phyloP scores from a whole-genome alignment of 2,329 filamentous ascomycete species.

The Paecilomyces dactylethromorphus region DNA sequence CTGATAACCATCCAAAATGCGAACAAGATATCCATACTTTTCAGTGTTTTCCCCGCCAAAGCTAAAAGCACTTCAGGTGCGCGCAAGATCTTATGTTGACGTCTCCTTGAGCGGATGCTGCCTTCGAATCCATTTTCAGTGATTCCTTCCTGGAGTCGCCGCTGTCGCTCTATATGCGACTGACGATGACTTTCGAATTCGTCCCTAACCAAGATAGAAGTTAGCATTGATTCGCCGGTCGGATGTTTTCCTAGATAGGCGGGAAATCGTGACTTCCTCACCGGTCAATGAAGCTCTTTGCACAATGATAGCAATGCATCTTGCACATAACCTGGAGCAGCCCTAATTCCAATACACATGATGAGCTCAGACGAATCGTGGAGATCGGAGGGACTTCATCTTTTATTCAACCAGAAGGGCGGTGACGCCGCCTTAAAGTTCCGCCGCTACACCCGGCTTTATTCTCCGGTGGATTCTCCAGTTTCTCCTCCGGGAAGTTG shows the following conservation, averaged over 20 bases:
- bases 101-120: neutral
- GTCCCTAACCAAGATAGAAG: neutral
- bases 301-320: slow-evolving; percentile 10
- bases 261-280: neutral
- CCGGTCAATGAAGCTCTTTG: slow-evolving; percentile 10
- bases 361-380: neutral
- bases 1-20: neutral
- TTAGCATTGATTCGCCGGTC: neutral
- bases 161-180: slow-evolving; percentile 7
- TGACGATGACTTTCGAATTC: slow-evolving; percentile 8
- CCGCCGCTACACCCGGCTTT: neutral
- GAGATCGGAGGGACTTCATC: neutral
- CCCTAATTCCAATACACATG: neutral
- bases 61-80: slow-evolving; percentile 6
- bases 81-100: slow-evolving; percentile 1
- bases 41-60: slow-evolving; percentile 1
- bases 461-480: neutral
- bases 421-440: neutral
- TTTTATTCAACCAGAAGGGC: neutral
- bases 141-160: slow-evolving; percentile 1
- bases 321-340: neutral
- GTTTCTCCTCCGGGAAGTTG: neutral
- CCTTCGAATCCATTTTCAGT: slow-evolving; percentile 3
- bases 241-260: neutral
- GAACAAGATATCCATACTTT: slow-evolving; percentile 1